phyloP scores from a whole-genome alignment of 2,329 filamentous ascomycete species.

The Xylogone sp. region DNA sequence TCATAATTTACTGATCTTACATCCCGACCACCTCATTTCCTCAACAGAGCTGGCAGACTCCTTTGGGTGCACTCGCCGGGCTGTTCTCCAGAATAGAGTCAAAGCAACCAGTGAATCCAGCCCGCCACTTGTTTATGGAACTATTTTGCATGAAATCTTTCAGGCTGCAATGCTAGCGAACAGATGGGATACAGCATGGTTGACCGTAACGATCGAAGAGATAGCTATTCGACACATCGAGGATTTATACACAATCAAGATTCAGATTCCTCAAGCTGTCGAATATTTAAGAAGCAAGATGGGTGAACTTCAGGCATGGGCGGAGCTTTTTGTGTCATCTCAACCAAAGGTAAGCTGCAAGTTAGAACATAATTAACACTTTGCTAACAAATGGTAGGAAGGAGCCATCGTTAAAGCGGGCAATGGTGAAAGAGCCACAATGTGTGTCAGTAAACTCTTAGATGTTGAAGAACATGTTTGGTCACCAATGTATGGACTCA shows the following conservation, averaged over 20 bases:
- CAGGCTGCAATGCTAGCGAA: constrained; percentile 85
- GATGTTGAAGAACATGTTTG: constrained; percentile 98
- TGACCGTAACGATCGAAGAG: constrained; percentile 62
- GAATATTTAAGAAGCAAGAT: constrained; percentile 83
- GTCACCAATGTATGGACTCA: constrained; percentile 96
- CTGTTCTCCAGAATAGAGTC: constrained; percentile 90
- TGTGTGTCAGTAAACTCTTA: constrained; percentile 89
- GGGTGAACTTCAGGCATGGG: constrained; percentile 78
- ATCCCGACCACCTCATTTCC: constrained; percentile 93
- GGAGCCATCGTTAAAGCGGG: constrained; percentile 76
- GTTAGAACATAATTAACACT: background rate
- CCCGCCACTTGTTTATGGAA: constrained; percentile 83
- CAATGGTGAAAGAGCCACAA: constrained; percentile 69
- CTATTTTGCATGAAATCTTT: constrained; percentile 91
- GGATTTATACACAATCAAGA: constrained; percentile 82
- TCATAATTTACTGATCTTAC: constrained; percentile 81
- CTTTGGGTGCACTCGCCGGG: constrained; percentile 83
- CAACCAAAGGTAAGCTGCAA: constrained; percentile 56
- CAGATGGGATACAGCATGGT: constrained; percentile 68
- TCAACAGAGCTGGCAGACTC: constrained; percentile 96
- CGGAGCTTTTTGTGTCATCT: constrained; percentile 70
- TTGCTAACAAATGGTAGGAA: constrained; percentile 35
- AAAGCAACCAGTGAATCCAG: constrained; percentile 83
- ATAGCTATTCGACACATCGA: constrained; percentile 78
- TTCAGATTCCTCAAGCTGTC: constrained; percentile 67